Evolutionary conservation across 176 grass and related monocot genomes (phyloP), one percentile per base, ranked within the genome.

Genomic region (Cymbopogon citratus): DNA sequence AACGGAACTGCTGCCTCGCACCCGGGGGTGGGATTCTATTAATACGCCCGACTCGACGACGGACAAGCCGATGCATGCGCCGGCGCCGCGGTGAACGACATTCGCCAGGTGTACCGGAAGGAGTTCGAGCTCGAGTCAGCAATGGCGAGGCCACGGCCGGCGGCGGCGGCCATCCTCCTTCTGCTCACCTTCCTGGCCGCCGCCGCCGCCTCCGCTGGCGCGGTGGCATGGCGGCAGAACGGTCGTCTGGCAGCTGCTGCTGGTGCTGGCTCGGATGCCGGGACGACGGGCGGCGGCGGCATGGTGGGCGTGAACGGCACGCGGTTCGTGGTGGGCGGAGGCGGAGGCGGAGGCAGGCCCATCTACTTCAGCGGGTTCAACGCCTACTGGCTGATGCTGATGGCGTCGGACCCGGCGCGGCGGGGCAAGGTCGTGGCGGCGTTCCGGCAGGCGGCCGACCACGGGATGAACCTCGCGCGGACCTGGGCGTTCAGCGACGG

Each of bases 401-500:
- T 87, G 73, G 92, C 92, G 18, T 78, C 92, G 0, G 81, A 86
- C 67, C 35, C 85, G 41, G 13, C 81, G 48, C 36, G 54, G 24
- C 27, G 81, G 51, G 73, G 5, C 13, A 85, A 89, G 66, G 90
- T 98, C 19, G 64, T 60, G 27, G 7, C 84, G 18, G 86, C 85
- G 62, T 80, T 98, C 69, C 75, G 72, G 2, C 86, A 94, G 66
- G 92, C 95, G 40, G 3, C 75, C 0, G 77, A 4, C 31, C 81
- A 85, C 45, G 90, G 90, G 5, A 85, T 98, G 10, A 98, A 80
- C 61, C 84, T 98, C 1, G 90, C 88, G 3, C 81, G 95, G 1
- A 92, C 92, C 0, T 92, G 90, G 95, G 95, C 92, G 25, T 98
- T 98, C 83, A 83, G 86, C 75, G 95, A 98, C 78, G 95, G 84